Conservation (phyloP, 495 filamentous ascomycete species). For the Podospora tetraspora region DNA sequence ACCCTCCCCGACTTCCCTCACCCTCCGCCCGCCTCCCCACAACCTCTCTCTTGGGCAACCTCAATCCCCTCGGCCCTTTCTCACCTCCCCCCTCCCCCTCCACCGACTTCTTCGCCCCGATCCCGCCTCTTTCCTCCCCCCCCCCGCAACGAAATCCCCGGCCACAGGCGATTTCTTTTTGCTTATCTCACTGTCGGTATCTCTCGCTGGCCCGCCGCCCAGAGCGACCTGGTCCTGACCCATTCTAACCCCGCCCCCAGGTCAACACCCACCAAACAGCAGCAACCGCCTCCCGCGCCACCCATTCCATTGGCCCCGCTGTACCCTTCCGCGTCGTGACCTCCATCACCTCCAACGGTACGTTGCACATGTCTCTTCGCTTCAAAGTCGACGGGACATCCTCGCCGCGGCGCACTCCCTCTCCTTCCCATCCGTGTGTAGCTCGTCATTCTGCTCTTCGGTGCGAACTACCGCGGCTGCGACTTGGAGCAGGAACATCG, state of each 20-base stretch:
- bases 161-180: slow-evolving; percentile 7
- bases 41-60: not conserved
- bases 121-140: slow-evolving; percentile 1
- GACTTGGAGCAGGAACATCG: slow-evolving; percentile 5
- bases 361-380: slow-evolving; percentile 28
- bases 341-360: slow-evolving; percentile 26
- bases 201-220: slow-evolving; percentile 12
- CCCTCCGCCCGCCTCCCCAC: not conserved
- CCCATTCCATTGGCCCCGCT: slow-evolving; percentile 22
- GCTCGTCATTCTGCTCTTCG: not conserved
- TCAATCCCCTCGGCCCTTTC: not conserved
- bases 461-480: not conserved
- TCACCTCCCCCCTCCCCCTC: not conserved
- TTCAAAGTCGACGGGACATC: slow-evolving; percentile 10
- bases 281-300: slow-evolving; percentile 15
- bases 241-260: slow-evolving; percentile 12
- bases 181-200: slow-evolving; percentile 15
- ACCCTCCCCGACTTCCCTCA: slow-evolving; percentile 5
- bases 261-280: slow-evolving; percentile 13
- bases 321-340: slow-evolving; percentile 16
- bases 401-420: slow-evolving; percentile 23
- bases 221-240: slow-evolving; percentile 8
- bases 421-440: slow-evolving; percentile 13
- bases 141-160: slow-evolving; percentile 14
- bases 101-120: not conserved